Evolutionary conservation across 2,329 filamentous ascomycete species (phyloP).

Genomic region (Triangularia setosa): DNA sequence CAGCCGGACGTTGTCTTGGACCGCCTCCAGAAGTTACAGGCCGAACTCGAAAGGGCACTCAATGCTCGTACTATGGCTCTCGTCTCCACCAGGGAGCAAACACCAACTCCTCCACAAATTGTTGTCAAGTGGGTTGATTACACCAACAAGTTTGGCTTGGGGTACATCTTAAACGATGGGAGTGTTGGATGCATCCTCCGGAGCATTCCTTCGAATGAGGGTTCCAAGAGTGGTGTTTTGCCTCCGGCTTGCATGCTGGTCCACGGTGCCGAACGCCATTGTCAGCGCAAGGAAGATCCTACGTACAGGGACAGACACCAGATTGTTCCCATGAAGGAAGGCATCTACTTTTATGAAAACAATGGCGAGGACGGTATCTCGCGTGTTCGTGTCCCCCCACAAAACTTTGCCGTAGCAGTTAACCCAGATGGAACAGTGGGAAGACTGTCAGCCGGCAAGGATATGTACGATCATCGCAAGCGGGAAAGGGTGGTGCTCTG

Average conservation of each 20-base stretch:
- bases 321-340: constrained; percentile 59
- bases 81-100: constrained; percentile 50
- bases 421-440: constrained; percentile 56
- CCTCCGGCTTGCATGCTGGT: constrained; percentile 71
- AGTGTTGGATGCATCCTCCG: constrained; percentile 69
- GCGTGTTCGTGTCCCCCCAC: constrained; percentile 60
- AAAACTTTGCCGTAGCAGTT: constrained; percentile 54
- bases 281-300: constrained; percentile 57
- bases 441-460: constrained; percentile 59
- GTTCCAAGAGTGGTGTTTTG: constrained; percentile 47
- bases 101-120: constrained; percentile 57
- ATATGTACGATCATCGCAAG: constrained; percentile 63
- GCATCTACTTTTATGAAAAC: constrained; percentile 73
- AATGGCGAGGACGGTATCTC: constrained; percentile 60
- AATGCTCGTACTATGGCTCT: constrained; percentile 62
- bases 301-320: constrained; percentile 56
- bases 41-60: constrained; percentile 58
- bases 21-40: constrained; percentile 53
- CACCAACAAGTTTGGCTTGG: constrained; percentile 79
- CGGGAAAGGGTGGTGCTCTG: constrained; percentile 62
- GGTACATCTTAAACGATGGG: constrained; percentile 78
- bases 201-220: constrained; percentile 51
- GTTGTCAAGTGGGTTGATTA: constrained; percentile 85
- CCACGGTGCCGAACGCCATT: constrained; percentile 66
- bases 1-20: constrained; percentile 56